phyloP scores from a whole-genome alignment of 495 filamentous ascomycete species.

The Daldinia concentrica region DNA sequence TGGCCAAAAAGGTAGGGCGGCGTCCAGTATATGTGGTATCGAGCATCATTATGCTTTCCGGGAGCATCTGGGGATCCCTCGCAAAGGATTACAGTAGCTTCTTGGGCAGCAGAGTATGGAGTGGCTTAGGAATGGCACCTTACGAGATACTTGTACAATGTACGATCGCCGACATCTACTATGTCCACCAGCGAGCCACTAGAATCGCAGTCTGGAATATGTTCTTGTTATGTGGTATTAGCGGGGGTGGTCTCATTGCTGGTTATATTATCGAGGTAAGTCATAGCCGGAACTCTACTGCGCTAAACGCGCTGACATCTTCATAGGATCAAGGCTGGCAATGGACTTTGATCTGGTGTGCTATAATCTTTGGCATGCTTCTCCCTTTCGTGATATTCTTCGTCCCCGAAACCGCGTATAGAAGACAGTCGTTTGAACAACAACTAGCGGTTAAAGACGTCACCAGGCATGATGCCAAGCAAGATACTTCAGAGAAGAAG shows the following conservation, averaged over 20 bases:
- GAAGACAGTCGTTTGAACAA: conserved; percentile 46
- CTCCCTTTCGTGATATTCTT: conserved; percentile 58
- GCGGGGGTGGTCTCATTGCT: conserved; percentile 60
- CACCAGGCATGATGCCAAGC: conserved; percentile 39
- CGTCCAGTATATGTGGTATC: conserved; percentile 69
- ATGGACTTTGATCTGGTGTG: conserved; percentile 65
- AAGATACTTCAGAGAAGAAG: conserved; percentile 45
- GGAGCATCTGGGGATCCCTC: conserved; percentile 69
- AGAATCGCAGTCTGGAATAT: conserved; percentile 73
- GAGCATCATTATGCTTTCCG: conserved; percentile 65
- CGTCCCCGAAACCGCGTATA: conserved; percentile 64
- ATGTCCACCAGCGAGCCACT: conserved; percentile 72
- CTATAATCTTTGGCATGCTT: conserved; percentile 61
- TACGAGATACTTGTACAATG: conserved; percentile 68
- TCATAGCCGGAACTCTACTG: neutral
- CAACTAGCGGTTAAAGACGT: conserved; percentile 30
- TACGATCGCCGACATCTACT: conserved; percentile 66
- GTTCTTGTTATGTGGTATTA: conserved; percentile 64
- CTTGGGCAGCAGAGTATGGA: conserved; percentile 58
- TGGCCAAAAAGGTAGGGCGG: conserved; percentile 72
- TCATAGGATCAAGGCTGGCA: conserved; percentile 58
- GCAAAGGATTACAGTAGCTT: conserved; percentile 65
- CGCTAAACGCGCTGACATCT: conserved; percentile 19
- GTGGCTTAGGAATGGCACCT: conserved; percentile 65
- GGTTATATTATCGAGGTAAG: conserved; percentile 60